phyloP scores from a whole-genome alignment of 495 filamentous ascomycete genomes.

The Tetracladium marchalianum region DNA sequence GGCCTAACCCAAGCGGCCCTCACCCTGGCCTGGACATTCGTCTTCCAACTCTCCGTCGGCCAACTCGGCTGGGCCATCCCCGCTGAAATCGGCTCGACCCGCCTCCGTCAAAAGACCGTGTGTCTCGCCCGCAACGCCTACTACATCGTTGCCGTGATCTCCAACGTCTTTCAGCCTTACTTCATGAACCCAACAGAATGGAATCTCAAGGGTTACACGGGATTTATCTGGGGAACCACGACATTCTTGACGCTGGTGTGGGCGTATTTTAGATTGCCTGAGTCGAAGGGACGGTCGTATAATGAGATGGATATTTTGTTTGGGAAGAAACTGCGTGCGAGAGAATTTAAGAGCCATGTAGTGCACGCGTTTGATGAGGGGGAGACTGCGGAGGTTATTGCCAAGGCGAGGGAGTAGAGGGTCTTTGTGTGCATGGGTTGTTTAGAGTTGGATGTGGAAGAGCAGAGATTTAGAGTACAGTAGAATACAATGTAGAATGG shows the following conservation, averaged over 20 bases:
- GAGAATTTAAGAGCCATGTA: slow-evolving; percentile 40
- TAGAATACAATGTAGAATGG: too few species aligned
- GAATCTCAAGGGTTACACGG: slow-evolving; percentile 60
- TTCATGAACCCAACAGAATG: slow-evolving; percentile 35
- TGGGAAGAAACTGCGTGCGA: slow-evolving; percentile 47
- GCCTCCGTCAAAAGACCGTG: slow-evolving; percentile 42
- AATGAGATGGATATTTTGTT: slow-evolving; percentile 66
- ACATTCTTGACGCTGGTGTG: slow-evolving; percentile 62
- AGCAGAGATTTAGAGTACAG: too few species aligned
- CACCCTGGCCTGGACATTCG: slow-evolving; percentile 39
- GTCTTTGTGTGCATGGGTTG: too few species aligned
- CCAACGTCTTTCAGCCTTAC: slow-evolving; percentile 1
- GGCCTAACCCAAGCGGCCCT: slow-evolving; percentile 38
- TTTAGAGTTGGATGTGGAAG: too few species aligned
- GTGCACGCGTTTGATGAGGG: not conserved
- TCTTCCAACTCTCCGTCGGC: slow-evolving; percentile 48
- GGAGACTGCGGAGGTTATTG: not conserved
- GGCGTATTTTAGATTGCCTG: slow-evolving; percentile 62
- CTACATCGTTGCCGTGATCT: slow-evolving; percentile 22
- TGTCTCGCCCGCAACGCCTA: slow-evolving; percentile 46
- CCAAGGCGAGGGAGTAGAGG: too few species aligned
- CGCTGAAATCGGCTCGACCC: slow-evolving; percentile 43
- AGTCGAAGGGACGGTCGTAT: slow-evolving; percentile 57
- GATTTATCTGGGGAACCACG: slow-evolving; percentile 59
- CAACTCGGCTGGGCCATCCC: slow-evolving; percentile 51